A percentile compares a stretch with the other conserved stretches of the same genome.
These are phyloP conservation scores for Neurospora sp. DNA, from an alignment of 2,329 filamentous ascomycete genomes.

Conservation along the genomic window DNA sequence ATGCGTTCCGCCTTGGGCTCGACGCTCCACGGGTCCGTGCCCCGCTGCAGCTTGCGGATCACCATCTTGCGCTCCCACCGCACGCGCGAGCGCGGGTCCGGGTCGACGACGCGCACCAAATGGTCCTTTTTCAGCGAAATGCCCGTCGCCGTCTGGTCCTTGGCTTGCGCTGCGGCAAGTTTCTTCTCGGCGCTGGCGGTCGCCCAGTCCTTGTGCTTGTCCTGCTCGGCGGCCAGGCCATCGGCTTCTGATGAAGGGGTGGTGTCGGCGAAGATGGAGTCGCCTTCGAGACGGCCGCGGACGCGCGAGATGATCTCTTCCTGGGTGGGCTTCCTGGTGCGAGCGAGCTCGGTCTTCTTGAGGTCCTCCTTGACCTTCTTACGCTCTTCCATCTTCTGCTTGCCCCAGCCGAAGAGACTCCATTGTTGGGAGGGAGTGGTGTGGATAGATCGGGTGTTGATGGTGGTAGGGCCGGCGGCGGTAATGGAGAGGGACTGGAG, in stretches of 20 bases:
- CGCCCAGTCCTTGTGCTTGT: background rate
- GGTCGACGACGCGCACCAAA: conserved; percentile 60
- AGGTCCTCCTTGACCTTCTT: conserved; percentile 6
- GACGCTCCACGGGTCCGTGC: conserved; percentile 49
- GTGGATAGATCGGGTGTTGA: conserved; percentile 19
- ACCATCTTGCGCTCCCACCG: conserved; percentile 80
- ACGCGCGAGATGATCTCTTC: conserved; percentile 8
- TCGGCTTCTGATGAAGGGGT: conserved; percentile 5
- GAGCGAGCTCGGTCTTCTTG: background rate
- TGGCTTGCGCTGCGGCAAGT: conserved; percentile 2
- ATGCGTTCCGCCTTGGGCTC: conserved; percentile 55
- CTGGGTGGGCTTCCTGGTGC: conserved; percentile 5
- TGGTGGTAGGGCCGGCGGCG: conserved; percentile 2
- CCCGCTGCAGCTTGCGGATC: conserved; percentile 60
- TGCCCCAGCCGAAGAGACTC: conserved; percentile 21
- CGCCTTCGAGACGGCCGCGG: conserved; percentile 28
- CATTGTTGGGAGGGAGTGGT: conserved; percentile 24
- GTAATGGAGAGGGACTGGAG: conserved; percentile 16
- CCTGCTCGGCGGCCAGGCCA: background rate
- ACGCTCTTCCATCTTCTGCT: conserved; percentile 16
- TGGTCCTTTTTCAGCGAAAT: conserved; percentile 35
- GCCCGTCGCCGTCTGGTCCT: conserved; percentile 11
- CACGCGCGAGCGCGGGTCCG: conserved; percentile 59
- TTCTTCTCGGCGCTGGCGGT: background rate
- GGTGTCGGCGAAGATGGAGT: conserved; percentile 43